Evolutionary conservation across 169 alveolate species (phyloP), one percentile per base, ranked within the genome.

Genomic region (Cryptosporidium xiaoi): DNA sequence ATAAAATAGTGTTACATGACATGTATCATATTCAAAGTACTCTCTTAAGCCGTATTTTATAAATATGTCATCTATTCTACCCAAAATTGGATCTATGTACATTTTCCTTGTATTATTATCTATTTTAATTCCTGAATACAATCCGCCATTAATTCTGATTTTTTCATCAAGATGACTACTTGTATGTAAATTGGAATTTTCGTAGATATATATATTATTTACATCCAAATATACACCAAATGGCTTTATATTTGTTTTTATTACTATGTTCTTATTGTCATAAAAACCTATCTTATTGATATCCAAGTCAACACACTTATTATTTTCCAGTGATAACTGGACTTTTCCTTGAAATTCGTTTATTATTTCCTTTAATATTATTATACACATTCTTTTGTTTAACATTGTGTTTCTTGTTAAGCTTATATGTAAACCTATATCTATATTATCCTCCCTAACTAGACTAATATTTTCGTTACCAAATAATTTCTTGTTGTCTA

Each of bases 351-450:
- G 13, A 6, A 62, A 62, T 3, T 62, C 33, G 4, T 62, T 24
- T 20, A 27, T 27, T 12, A 69, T 13, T 7, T 55, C 56, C 51
- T 55, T 51, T 2, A 69, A 4, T 15, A 69, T 27, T 8, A 31
- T 15, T 7, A 29, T 3, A 4, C 67, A 69, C 15, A 69, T 33
- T n/a, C 27, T 33, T 31, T 53, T 69, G 31, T 46, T 69, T 13
- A 69, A 20, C 8, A 15, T 48, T 4, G 51, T 65, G 56, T 69
- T 69, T 33, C 67, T 69, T 1, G 68, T 34, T 56, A 69, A 13
- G 24, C 83, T 69, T 29, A 69, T 8, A 53, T 69, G 83, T 7
- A 69, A 20, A 31, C 83, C 83, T 24, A 69, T n/a, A 18, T 27
- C 20, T 53, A 29, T 29, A 2, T 69, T 34, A 4, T 13, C 44